Conservation (phyloP, 1,139 yeast genomes). For the Taphrina confusa region DNA sequence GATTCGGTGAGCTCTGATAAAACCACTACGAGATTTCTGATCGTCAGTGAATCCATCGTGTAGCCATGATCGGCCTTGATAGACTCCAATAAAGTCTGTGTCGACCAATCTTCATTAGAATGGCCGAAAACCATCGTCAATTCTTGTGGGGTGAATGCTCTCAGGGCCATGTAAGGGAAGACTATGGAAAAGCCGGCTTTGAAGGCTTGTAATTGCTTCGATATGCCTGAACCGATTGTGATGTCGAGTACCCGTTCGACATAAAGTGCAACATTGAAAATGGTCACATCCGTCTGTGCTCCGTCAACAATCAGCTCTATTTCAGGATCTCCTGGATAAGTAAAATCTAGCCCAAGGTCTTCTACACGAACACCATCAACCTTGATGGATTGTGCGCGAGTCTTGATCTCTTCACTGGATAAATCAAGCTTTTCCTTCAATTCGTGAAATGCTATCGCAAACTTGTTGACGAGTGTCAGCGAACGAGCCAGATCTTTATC, state of each 20-base stretch:
- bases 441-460: slow-evolving; percentile 44
- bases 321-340: slow-evolving; percentile 74
- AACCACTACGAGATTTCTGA: slow-evolving; percentile 61
- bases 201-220: slow-evolving; percentile 66
- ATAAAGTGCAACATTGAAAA: slow-evolving; percentile 60
- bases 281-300: slow-evolving; percentile 53
- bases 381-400: slow-evolving; percentile 41
- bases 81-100: slow-evolving; percentile 55
- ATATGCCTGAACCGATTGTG: slow-evolving; percentile 65
- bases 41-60: slow-evolving; percentile 65
- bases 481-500: slow-evolving; percentile 68
- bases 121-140: slow-evolving; percentile 69
- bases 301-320: slow-evolving; percentile 65
- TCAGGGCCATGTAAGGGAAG: slow-evolving; percentile 73
- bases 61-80: slow-evolving; percentile 92
- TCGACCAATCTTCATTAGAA: slow-evolving; percentile 85
- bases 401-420: slow-evolving; percentile 10
- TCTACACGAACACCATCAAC: slow-evolving; percentile 54
- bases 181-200: slow-evolving; percentile 80
- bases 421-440: slow-evolving; percentile 39
- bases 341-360: slow-evolving; percentile 63
- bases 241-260: slow-evolving; percentile 61
- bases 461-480: slow-evolving; percentile 55
- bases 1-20: slow-evolving; percentile 56
- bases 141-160: slow-evolving; percentile 73